Percentiles rank a stretch among this genome's conserved stretches.
These are phyloP conservation scores for Paracorniculantispora psalliotae DNA, from an alignment of 2,329 filamentous ascomycete species.

Conservation along the genomic window DNA sequence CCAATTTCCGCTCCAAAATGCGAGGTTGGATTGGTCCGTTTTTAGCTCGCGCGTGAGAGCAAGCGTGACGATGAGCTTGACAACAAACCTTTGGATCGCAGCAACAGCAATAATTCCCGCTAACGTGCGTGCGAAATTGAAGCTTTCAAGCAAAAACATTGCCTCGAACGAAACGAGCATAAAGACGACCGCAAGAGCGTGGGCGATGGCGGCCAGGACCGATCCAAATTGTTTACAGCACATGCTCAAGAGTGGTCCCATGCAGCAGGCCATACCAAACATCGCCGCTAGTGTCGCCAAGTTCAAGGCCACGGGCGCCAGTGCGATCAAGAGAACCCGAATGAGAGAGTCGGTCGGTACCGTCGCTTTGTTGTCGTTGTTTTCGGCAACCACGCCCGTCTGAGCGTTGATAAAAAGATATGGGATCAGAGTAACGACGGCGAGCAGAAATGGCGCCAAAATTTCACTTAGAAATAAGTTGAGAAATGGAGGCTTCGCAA, in stretches of 20 bases:
- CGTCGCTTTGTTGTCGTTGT: slow-evolving; percentile 32
- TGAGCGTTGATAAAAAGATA: slow-evolving; percentile 97
- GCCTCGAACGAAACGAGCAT: slow-evolving; percentile 85
- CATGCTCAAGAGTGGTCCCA: slow-evolving; percentile 93
- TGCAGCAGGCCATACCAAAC: slow-evolving; percentile 95
- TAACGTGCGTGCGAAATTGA: slow-evolving; percentile 76
- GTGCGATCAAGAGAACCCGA: slow-evolving; percentile 73
- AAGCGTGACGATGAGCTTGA: slow-evolving; percentile 87
- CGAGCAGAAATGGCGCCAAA: slow-evolving; percentile 74
- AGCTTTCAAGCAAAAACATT: slow-evolving; percentile 90
- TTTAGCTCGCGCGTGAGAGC: slow-evolving; percentile 93
- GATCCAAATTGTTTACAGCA: slow-evolving; percentile 99
- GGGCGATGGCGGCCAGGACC: slow-evolving; percentile 88
- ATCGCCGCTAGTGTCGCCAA: slow-evolving; percentile 72
- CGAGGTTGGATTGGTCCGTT: slow-evolving; percentile 90
- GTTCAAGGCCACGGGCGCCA: slow-evolving; percentile 84
- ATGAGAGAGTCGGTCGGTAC: slow-evolving; percentile 67
- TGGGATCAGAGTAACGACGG: slow-evolving; percentile 76
- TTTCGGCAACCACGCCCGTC: slow-evolving; percentile 62
- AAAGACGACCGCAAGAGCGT: slow-evolving; percentile 80
- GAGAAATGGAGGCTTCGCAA: slow-evolving; percentile 43
- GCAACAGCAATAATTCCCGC: slow-evolving; percentile 86
- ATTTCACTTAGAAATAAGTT: slow-evolving; percentile 95
- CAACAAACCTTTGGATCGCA: slow-evolving; percentile 88
- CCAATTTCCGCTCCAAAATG: slow-evolving; percentile 99